A percentile compares a stretch with the other conserved stretches of the same genome.
Conservation (phyloP, 805 yeast genomes). For the Ogataea parapolymorpha region DNA sequence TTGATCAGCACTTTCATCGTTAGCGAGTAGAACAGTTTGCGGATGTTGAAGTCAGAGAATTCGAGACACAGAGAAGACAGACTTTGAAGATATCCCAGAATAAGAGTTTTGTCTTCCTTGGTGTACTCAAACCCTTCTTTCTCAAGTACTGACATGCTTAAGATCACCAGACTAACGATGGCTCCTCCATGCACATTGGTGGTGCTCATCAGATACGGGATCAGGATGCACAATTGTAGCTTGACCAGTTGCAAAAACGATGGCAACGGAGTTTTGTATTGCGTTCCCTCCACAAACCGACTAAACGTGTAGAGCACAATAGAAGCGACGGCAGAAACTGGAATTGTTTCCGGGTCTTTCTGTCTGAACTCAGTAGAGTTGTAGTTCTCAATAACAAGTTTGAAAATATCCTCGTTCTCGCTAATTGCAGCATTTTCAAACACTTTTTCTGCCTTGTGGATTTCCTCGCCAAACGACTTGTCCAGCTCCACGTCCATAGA, state of each 20-base stretch:
- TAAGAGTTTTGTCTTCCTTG: slow-evolving; percentile 4
- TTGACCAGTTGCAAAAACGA: slow-evolving; percentile 35
- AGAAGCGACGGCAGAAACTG: slow-evolving; percentile 33
- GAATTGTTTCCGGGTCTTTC: slow-evolving; percentile 13
- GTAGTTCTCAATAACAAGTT: slow-evolving; percentile 39
- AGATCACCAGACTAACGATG: slow-evolving; percentile 20
- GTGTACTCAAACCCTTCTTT: slow-evolving; percentile 1
- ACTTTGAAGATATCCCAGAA: slow-evolving; percentile 27
- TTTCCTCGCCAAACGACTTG: slow-evolving; percentile 35
- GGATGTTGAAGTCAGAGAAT: slow-evolving; percentile 15
- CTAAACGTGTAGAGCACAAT: slow-evolving; percentile 28
- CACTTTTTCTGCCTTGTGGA: slow-evolving; percentile 38
- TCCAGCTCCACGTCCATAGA: slow-evolving; percentile 65
- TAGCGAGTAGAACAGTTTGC: slow-evolving; percentile 49
- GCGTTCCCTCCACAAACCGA: slow-evolving; percentile 17
- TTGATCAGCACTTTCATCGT: slow-evolving; percentile 60
- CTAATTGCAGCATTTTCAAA: slow-evolving; percentile 32
- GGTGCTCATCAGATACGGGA: slow-evolving; percentile 37
- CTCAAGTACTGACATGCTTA: slow-evolving; percentile 20
- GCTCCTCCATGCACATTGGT: slow-evolving; percentile 16
- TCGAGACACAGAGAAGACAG: slow-evolving; percentile 20
- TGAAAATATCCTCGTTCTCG: slow-evolving; percentile 39
- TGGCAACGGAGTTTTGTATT: slow-evolving; percentile 6
- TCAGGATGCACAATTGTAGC: slow-evolving; percentile 37
- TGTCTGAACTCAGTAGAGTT: slow-evolving; percentile 31